Base-by-base conservation (phyloP, 768 basidiomycete genomes). In the Kwoniella europaea region DNA sequence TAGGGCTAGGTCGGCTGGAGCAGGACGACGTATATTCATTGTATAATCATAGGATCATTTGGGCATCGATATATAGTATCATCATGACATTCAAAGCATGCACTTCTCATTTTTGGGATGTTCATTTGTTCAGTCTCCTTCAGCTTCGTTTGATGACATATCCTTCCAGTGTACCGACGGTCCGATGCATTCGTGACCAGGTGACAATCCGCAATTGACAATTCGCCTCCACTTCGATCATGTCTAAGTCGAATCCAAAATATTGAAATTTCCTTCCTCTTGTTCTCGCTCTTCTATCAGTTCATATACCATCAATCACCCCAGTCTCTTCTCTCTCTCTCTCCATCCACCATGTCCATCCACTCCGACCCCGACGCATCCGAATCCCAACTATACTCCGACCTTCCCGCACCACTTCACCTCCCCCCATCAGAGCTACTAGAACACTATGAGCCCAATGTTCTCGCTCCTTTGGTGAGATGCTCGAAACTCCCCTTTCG, bases 401-500 rank as follows among this genome's bases (percentile, higher is more conserved):
- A 75, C 13, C 69, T 80, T 15, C 80, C 80, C 16, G 57, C 20
- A 41, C 70, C 80, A 2, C 72, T 76, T 56, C 59, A 76, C 3
- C 63, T 85, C 4, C 71, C 82, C 0, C 80, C 82, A 1, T 71
- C 83, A 10, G 81, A 82, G 35, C 80, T 86, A 77, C 75, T 86
- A 2, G 67, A 71, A 15, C 50, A 71, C 46, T 81, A 83, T 42
- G 74, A 84, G 46, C 76, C 77, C 63, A 85, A 86, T 61, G 74
- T 86, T 60, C 75, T 85, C 13, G 85, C 85, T 9, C 85, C 85
- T 0, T 80, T 85, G 35, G 86, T 86, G 13, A 78, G 86, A 46
- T 86, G 86, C 73, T 84, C 83, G 55, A 86, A 86, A 71, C 78
- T 87, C 0, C 84, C 86, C 1, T 87, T 86, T 76, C 79, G 86